phyloP scores from a whole-genome alignment of 352 stramenopile species.

The Pythium graminicola region DNA sequence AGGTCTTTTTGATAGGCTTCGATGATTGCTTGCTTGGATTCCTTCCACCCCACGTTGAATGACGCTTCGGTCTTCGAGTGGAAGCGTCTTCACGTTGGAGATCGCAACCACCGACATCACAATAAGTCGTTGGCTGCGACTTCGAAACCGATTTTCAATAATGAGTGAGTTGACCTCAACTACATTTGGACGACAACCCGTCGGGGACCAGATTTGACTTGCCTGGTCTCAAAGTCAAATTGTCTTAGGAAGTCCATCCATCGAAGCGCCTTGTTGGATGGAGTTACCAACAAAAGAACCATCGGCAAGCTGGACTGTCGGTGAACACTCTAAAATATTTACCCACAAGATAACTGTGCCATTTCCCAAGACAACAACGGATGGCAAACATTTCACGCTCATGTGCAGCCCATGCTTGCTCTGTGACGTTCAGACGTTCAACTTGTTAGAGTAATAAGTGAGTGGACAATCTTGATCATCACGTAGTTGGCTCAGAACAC shows the following conservation, averaged over 20 bases:
- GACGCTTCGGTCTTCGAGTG: not conserved
- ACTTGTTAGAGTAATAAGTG: slow-evolving; percentile 12
- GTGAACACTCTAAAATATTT: not conserved
- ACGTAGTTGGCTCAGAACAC: slow-evolving; percentile 3
- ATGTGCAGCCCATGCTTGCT: not conserved
- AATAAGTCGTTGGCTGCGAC: not conserved
- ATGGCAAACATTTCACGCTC: not conserved
- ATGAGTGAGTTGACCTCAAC: not conserved
- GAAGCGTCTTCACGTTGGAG: not conserved
- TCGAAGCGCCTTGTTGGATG: not conserved
- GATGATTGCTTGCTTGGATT: not conserved
- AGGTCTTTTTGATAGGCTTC: not conserved
- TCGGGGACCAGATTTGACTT: not conserved
- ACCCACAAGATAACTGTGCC: slow-evolving; percentile 1
- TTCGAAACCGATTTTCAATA: not conserved
- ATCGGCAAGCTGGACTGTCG: not conserved
- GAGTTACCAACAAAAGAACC: not conserved
- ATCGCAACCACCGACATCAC: not conserved
- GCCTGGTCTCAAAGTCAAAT: not conserved
- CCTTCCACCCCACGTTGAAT: not conserved
- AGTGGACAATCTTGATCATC: slow-evolving; percentile 10
- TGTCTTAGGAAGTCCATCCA: slow-evolving; percentile 4
- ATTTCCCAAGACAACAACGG: not conserved
- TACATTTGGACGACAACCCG: not conserved
- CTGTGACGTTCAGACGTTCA: not conserved